Conservation (phyloP, 129 eudicot genomes). For the Solidago caesia region DNA sequence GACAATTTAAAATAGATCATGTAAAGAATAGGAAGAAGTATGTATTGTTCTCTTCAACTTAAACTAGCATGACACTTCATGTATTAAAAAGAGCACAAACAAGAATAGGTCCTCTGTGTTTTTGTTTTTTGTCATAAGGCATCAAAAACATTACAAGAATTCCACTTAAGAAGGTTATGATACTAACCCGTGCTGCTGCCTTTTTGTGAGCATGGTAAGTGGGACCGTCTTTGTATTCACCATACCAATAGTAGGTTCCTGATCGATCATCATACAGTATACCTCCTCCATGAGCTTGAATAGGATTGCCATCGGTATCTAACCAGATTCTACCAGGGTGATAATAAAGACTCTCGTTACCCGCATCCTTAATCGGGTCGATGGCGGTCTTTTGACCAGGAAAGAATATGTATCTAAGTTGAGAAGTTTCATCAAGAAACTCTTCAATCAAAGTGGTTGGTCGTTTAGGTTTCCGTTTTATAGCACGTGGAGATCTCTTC, state of each 20-base stretch:
- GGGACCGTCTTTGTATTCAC: slow-evolving; percentile 95
- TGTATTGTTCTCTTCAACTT: slow-evolving; percentile 2
- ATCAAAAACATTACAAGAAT: neutral
- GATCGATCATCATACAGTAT: slow-evolving; percentile 70
- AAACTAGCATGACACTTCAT: neutral
- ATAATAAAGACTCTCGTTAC: slow-evolving; percentile 70
- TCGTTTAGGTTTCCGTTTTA: slow-evolving; percentile 67
- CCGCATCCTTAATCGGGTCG: slow-evolving; percentile 58
- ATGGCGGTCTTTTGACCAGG: slow-evolving; percentile 65
- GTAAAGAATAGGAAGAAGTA: neutral
- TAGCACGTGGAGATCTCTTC: slow-evolving; percentile 92
- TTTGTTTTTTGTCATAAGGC: neutral
- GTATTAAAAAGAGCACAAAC: neutral
- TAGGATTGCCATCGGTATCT: slow-evolving; percentile 95
- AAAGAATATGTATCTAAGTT: slow-evolving; percentile 77
- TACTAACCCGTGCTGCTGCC: slow-evolving; percentile 92
- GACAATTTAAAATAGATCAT: neutral
- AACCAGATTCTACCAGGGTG: slow-evolving; percentile 94
- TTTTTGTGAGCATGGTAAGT: slow-evolving; percentile 88
- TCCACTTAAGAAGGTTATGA: slow-evolving; percentile 3
- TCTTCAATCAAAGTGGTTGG: slow-evolving; percentile 76
- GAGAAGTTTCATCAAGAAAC: slow-evolving; percentile 90
- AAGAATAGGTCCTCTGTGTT: neutral
- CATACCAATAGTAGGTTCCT: slow-evolving; percentile 81
- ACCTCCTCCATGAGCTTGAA: slow-evolving; percentile 99